Base-by-base conservation (phyloP, 805 yeast species). In the Candida saitoana region DNA sequence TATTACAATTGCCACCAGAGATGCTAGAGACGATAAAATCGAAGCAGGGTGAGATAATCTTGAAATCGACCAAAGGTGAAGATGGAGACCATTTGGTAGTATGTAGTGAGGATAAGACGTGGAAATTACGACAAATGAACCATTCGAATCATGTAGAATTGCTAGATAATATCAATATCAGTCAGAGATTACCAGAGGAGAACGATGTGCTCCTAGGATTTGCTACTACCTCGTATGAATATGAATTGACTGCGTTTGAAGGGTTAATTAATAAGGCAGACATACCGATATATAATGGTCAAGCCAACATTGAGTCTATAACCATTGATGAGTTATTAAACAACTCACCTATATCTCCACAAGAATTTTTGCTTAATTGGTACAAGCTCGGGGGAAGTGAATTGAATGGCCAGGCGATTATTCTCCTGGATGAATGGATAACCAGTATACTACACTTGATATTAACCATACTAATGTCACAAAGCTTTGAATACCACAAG, bases 101-200 rank as follows among this genome's bases (percentile, higher is more conserved):
- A 12, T 83, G 90, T 44, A 76, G 91, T 1, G 50, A 62, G 3
- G 49, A 62, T 20, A 60, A 69, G 39, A 84, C 95, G 0, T 89
- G 78, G 76, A 67, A 70, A 35, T 51, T 89, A 14, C 71, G 87
- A 40, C 90, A 84, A 53, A 82, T 85, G 67, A 87, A 87, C 56
- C 97, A 91, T 59, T 85, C 96, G 5, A 89, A 91, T 59, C 76
- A 91, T 3, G 81, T 86, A n/a, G 57, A 88, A 49, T 46, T 89
- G 17, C 56, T 78, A 56, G 59, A 59, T 9, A 58, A 56, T 34
- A 42, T 51, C 54, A 47, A 43, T 18, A 39, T 44, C 4, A 38
- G 43, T 18, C 30, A 34, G 4, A 22, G 41, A 11, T 37, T 33
- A 14, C 38, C 38, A 15, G 36, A 32, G 3, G 49, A 39, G 6